Base-by-base conservation (phyloP, 352 stramenopile species). In the Globisporangium alternatum region DNA sequence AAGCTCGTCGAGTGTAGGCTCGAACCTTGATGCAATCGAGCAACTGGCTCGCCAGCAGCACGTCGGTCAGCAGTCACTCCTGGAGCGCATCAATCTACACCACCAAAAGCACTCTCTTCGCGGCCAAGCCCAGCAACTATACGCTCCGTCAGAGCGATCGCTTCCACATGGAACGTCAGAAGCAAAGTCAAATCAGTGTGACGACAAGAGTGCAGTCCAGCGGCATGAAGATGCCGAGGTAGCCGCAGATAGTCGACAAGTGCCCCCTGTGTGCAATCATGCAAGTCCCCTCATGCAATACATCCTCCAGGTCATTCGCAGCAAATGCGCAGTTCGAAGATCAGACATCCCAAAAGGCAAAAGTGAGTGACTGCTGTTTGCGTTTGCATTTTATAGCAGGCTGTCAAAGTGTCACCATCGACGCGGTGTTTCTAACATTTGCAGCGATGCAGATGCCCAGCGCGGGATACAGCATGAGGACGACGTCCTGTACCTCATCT, bases 401-500 rank as follows among this genome's bases (percentile, higher is more conserved):
- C 68, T n/a, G 21, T 59, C 47, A 53, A 19, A 53, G 21, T 51
- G 59, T 70, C 15, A 28, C n/a, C 5, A n/a, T n/a, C 8, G 25
- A 7, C 21, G 15, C 37, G n/a, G 7, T 39, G 9, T 7, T 52
- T 25, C 48, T 62, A 28, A 49, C 8, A 19, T 51, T 57, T 6
- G 5, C 43, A 59, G 15, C 22, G 1, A 64, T 15, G 35, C 48
- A 75, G 75, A 64, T 37, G 47, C 53, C 4, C 59, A 66, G 35
- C 44, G 65, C 30, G 75, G 60, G 47, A 39, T 72, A 19, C 41
- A 64, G 3, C 69, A 64, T 3, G 79, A 87, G 35, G 71, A 91
- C 59, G 81, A 91, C 37, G 76, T 86, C 2, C 48, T 91, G 1
- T 91, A 80, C 37, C 71, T 91, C 12, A 43, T 72, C 12, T 80